phyloP scores from a whole-genome alignment of 805 yeast species.

The Pichia exigua region DNA sequence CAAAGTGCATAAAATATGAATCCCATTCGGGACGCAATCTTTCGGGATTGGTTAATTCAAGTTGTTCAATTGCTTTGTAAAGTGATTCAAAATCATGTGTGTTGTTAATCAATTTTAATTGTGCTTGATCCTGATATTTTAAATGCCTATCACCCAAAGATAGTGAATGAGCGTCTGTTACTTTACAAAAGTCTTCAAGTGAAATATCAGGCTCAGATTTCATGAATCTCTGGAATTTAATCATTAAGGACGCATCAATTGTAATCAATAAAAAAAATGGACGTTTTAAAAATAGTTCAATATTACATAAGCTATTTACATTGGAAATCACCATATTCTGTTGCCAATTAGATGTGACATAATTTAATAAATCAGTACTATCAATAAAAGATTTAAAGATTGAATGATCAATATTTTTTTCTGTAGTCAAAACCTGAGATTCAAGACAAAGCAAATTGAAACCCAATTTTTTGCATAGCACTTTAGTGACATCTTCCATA shows the following conservation, averaged over 20 bases:
- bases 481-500: conserved; percentile 50
- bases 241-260: conserved; percentile 60
- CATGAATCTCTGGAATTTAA: conserved; percentile 36
- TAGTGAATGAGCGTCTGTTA: conserved; percentile 6
- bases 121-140: conserved; percentile 34
- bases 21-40: conserved; percentile 93
- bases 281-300: conserved; percentile 48
- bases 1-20: conserved; percentile 86
- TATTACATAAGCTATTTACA: conserved; percentile 33
- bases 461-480: conserved; percentile 41
- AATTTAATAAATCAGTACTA: conserved; percentile 41
- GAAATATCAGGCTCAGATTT: background rate
- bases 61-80: conserved; percentile 29
- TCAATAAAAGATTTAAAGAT: conserved; percentile 11
- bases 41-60: conserved; percentile 41
- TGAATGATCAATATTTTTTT: background rate
- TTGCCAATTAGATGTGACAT: conserved; percentile 62
- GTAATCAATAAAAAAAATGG: conserved; percentile 81
- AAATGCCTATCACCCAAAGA: conserved; percentile 31
- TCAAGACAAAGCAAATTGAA: conserved; percentile 30
- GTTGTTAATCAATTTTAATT: conserved; percentile 51
- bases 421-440: conserved; percentile 3
- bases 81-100: conserved; percentile 32
- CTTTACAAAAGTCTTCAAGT: conserved; percentile 12
- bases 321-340: conserved; percentile 51